Base-by-base conservation (phyloP, 352 stramenopile species). In the Sclerospora graminicola region DNA sequence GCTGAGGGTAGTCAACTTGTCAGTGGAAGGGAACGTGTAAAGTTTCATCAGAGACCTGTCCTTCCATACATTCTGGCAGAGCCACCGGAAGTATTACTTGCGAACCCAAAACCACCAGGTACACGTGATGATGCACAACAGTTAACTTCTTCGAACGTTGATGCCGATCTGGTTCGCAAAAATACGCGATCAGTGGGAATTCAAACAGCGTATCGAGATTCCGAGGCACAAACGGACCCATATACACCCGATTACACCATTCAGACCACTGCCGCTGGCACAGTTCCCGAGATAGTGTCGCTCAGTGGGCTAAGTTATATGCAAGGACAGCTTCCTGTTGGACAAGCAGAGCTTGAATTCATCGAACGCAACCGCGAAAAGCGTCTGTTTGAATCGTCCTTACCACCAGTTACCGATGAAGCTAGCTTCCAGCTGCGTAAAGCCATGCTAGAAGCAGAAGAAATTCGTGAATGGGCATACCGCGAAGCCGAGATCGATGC, bases 351-450 rank as follows among this genome's bases (percentile, higher is more conserved):
- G 54, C 69, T 97, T 20, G 82, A 92, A 44, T 63, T 97, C 48
- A 94, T 97, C 26, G 84, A 95, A 44, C 74, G 88, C 8, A 84
- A 88, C 21, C 74, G 88, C 20, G 72, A 81, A 42, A 96, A 97
- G 42, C 63, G 69, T 14, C 62, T 63, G 4, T 88, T 97, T 15
- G 79, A 97, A 35, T 71, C 68, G 10, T 82, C 81, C 18, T 50
- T 98, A 28, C 91, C 89, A 13, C 90, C 91, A 3, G 96, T 96
- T 71, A 97, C 91, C 10, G 91, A 98, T 56, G 91, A 98, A 45
- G 90, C 86, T 5, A 94, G 66, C 28, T 94, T 97, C 36, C 23
- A 76, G 16, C 45, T 97, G 18, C 80, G 91, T 9, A 97, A 97
- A 47, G 52, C 44, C 16, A 89, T 98, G 62, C 87, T 98, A 58